A percentile compares a stretch with the other conserved stretches of the same genome.
phyloP scores from a whole-genome alignment of 2,329 filamentous ascomycete genomes.

The Pleomassaria siparia region DNA sequence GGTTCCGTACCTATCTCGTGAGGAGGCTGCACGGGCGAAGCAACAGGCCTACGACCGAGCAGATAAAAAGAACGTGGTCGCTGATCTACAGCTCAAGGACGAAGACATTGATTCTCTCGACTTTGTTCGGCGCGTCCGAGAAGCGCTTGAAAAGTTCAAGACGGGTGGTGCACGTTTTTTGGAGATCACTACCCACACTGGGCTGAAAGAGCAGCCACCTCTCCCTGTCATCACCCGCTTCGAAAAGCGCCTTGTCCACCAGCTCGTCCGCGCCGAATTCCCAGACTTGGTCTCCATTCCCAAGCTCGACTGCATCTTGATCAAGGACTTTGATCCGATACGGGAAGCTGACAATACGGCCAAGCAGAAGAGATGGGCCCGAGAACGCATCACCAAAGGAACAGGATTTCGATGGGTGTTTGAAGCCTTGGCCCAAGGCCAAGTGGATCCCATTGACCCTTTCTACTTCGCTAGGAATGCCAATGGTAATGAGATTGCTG shows the following conservation, averaged over 20 bases:
- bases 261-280: constrained; percentile 65
- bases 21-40: constrained; percentile 56
- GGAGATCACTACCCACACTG: constrained; percentile 35
- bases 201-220: constrained; percentile 17
- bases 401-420: constrained; percentile 55
- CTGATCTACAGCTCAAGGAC: constrained; percentile 53
- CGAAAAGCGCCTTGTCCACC: constrained; percentile 66
- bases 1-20: constrained; percentile 63
- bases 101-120: constrained; percentile 56
- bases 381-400: constrained; percentile 46
- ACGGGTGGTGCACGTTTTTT: constrained; percentile 11
- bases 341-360: constrained; percentile 47
- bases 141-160: constrained; percentile 52
- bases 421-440: constrained; percentile 47
- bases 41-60: constrained; percentile 47
- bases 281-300: constrained; percentile 48
- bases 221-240: constrained; percentile 45
- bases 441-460: constrained; percentile 41
- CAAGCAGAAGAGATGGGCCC: constrained; percentile 40
- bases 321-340: constrained; percentile 45
- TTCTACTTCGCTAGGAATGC: constrained; percentile 38
- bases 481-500: constrained; percentile 38
- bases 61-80: constrained; percentile 36
- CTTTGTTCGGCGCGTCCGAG: constrained; percentile 52
- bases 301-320: constrained; percentile 47